Base-by-base conservation (phyloP, 306 rosid species). In the Sophora flavescens region DNA sequence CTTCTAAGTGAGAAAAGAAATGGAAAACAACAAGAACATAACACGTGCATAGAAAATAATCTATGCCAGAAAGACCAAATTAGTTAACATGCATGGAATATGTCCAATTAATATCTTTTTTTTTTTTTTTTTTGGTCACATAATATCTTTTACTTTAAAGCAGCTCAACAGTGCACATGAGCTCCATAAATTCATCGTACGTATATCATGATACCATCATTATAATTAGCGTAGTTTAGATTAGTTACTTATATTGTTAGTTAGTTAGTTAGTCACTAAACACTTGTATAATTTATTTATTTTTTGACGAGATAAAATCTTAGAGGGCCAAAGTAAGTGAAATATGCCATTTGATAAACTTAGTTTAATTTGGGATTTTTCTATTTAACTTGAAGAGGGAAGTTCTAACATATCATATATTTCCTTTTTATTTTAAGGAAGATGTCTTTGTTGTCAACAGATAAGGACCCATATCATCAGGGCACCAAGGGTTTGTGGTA, bases 111-210 rank as follows among this genome's bases (percentile, higher is more conserved):
- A 6, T 60, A 13, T 73, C 28, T 1, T 57, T 32, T 42, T n/a
- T 14, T 42, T 0, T 35, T 35, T 4, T 30, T 3, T 30, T 30
- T 30, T 2, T 30, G 1, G 48, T 44, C 10, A 44, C 50, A 44
- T 60, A 33, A 10, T 60, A 17, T 73, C n/a, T 4, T 57, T 45
- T 42, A 15, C 8, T 26, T 59, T 45, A 44, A 10, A 15, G 18
- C 58, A 32, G 28, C 61, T 39, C 14, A 76, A 42, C 66, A 76
- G 47, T 53, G 64, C 73, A 75, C 53, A 45, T 57, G 78, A 50
- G 16, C 6, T 13, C 51, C 51, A 63, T 75, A 35, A 63, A 35
- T 62, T 50, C 36, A 50, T 61, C 18, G 18, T 60, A 35, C 62
- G 16, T 47, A 39, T 15, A 28, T 30, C 32, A 30, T 30, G 32